phyloP scores from a whole-genome alignment of 2,329 filamentous ascomycete species.

The Aspergillus sp. region DNA sequence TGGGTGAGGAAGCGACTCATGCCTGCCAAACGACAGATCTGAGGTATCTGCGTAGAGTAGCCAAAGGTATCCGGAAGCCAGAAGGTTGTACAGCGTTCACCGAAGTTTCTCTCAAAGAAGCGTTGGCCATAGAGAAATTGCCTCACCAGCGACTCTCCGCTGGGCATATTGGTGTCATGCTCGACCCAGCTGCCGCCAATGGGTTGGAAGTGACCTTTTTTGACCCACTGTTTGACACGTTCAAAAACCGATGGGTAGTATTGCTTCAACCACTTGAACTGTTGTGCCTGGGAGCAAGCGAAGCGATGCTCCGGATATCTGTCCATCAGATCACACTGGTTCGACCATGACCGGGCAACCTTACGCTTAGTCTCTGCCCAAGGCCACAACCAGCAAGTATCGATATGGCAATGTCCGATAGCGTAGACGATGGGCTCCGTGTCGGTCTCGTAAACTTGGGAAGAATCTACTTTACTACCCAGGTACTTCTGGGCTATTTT shows the following conservation, averaged over 20 bases:
- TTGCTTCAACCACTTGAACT: constrained; percentile 95
- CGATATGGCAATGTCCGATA: constrained; percentile 96
- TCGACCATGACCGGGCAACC: constrained; percentile 92
- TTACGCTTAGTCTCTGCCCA: constrained; percentile 98
- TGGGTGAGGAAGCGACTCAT: constrained; percentile 98
- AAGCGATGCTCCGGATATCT: constrained; percentile 93
- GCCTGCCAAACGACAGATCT: constrained; percentile 88
- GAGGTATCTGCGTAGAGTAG: constrained; percentile 91
- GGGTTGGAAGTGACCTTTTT: constrained; percentile 86
- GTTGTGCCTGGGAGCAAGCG: constrained; percentile 89
- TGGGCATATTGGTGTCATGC: constrained; percentile 96
- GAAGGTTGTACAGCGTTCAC: constrained; percentile 83
- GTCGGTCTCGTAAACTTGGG: constrained; percentile 77
- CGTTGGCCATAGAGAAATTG: constrained; percentile 96
- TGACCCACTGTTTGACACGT: constrained; percentile 87
- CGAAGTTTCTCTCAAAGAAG: constrained; percentile 92
- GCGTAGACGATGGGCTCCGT: constrained; percentile 77
- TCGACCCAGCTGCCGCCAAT: constrained; percentile 99
- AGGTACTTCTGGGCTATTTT: constrained; percentile 82
- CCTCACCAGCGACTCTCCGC: constrained; percentile 87
- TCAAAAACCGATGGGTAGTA: constrained; percentile 87
- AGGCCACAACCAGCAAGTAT: constrained; percentile 98
- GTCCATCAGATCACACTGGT: constrained; percentile 93
- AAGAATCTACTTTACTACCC: constrained; percentile 76
- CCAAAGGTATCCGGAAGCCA: constrained; percentile 99